Evolutionary conservation across 192 early-diverging fungal species (phyloP).

Genomic region (Coemansia sp.): DNA sequence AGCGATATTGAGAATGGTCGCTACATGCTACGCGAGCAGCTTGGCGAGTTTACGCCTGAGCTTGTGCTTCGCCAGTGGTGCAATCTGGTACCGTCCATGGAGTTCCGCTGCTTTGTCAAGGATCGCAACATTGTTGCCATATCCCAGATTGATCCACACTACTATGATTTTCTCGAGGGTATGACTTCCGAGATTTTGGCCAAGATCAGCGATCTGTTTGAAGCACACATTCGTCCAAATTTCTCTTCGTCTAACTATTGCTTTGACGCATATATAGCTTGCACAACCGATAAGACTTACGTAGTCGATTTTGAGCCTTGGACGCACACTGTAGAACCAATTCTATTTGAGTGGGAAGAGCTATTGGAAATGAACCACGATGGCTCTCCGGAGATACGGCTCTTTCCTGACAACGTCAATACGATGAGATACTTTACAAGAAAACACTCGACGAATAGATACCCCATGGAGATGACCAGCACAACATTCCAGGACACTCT

Average conservation of each 20-base stretch:
- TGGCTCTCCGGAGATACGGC: slow-evolving; percentile 24
- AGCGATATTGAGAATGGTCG: slow-evolving; percentile 81
- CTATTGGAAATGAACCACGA: slow-evolving; percentile 8
- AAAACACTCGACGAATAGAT: slow-evolving; percentile 47
- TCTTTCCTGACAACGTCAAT: slow-evolving; percentile 47
- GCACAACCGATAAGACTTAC: slow-evolving; percentile 61
- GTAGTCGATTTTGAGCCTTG: slow-evolving; percentile 95
- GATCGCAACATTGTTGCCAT: slow-evolving; percentile 72
- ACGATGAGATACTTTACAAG: slow-evolving; percentile 37
- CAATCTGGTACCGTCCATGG: slow-evolving; percentile 85
- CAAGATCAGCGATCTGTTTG: slow-evolving; percentile 69
- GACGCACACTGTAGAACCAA: slow-evolving; percentile 71
- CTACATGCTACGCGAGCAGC: slow-evolving; percentile 54
- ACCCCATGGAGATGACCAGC: slow-evolving; percentile 46
- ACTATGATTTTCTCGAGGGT: slow-evolving; percentile 73
- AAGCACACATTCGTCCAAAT: slow-evolving; percentile 58
- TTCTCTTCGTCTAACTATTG: slow-evolving; percentile 75
- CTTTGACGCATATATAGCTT: slow-evolving; percentile 87
- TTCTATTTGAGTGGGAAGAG: slow-evolving; percentile 85
- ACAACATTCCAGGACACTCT: slow-evolving; percentile 32
- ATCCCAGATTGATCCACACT: slow-evolving; percentile 85
- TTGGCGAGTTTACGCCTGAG: slow-evolving; percentile 51
- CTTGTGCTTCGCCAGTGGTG: slow-evolving; percentile 91
- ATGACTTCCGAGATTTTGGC: slow-evolving; percentile 60
- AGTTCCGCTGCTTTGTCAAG: slow-evolving; percentile 94